These are phyloP conservation scores for Nemania sp. DNA, from an alignment of 2,329 filamentous ascomycete genomes.

Conservation along the genomic window DNA sequence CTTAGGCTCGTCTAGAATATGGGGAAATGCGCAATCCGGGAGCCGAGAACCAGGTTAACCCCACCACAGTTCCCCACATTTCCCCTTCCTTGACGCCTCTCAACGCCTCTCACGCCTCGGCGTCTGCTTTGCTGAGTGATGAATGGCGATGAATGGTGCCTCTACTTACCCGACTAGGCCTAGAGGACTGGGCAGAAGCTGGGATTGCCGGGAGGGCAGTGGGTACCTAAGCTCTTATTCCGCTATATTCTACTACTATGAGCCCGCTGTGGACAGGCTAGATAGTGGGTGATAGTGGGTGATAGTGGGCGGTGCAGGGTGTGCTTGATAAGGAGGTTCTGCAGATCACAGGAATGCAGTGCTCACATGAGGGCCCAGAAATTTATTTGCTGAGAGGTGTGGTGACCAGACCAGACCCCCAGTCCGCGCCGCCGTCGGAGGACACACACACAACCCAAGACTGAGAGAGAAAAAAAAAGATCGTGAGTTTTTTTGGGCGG, in stretches of 20 bases:
- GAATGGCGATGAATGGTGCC: no score
- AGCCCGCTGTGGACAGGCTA: neutral
- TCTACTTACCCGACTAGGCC: slow-evolving; percentile 29
- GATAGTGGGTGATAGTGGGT: neutral
- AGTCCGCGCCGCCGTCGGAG: slow-evolving; percentile 33
- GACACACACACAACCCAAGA: no score
- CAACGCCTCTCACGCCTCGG: neutral
- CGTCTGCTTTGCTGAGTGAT: neutral
- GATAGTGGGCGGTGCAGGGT: no score
- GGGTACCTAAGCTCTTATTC: neutral
- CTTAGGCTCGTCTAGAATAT: slow-evolving; percentile 32
- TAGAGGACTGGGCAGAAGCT: slow-evolving; percentile 14
- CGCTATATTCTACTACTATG: neutral
- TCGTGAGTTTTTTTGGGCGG: slow-evolving; percentile 37
- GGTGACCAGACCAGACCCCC: no score
- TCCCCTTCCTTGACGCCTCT: neutral
- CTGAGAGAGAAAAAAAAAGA: slow-evolving; percentile 37
- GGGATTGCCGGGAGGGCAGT: neutral
- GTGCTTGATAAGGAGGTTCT: slow-evolving; percentile 13
- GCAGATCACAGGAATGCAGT: slow-evolving; percentile 36
- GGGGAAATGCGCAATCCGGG: slow-evolving; percentile 20
- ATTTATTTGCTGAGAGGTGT: slow-evolving; percentile 18
- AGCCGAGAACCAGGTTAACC: slow-evolving; percentile 23
- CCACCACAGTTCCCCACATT: slow-evolving; percentile 32
- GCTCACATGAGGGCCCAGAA: slow-evolving; percentile 38